Percentiles rank a stretch among this genome's conserved stretches.
Evolutionary conservation across 2,329 filamentous ascomycete species (phyloP).

Genomic region (Aureobasidium subglaciale): DNA sequence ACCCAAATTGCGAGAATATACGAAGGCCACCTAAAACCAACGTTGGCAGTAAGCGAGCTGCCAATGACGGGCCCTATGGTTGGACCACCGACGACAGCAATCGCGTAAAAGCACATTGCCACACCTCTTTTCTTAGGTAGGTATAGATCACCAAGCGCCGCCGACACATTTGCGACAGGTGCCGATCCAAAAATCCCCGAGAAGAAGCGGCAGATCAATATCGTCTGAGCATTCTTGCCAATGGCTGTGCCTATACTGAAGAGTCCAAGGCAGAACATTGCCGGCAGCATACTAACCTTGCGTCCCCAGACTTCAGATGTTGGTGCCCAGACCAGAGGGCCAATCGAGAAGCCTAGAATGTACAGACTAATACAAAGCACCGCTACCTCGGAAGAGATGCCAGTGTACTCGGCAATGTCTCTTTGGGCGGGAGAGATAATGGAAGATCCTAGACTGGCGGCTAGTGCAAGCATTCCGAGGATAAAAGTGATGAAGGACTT

Average conservation of each 20-base stretch:
- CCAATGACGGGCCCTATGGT: slow-evolving; percentile 39
- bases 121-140: slow-evolving; percentile 31
- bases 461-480: slow-evolving; percentile 44
- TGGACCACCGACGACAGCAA: slow-evolving; percentile 36
- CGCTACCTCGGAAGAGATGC: slow-evolving; percentile 37
- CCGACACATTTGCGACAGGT: slow-evolving; percentile 38
- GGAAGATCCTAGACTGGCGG: slow-evolving; percentile 43
- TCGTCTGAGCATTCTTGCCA: slow-evolving; percentile 29
- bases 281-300: slow-evolving; percentile 37
- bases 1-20: slow-evolving; percentile 39
- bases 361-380: slow-evolving; percentile 43
- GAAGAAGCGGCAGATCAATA: slow-evolving; percentile 40
- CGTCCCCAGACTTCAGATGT: slow-evolving; percentile 41
- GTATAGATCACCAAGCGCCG: slow-evolving; percentile 40
- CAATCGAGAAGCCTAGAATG: slow-evolving; percentile 16
- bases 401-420: slow-evolving; percentile 36
- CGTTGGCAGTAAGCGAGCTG: slow-evolving; percentile 30
- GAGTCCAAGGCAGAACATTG: slow-evolving; percentile 36
- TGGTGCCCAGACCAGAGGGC: slow-evolving; percentile 32
- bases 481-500: slow-evolving; percentile 45
- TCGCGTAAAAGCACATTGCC: slow-evolving; percentile 34
- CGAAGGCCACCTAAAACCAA: slow-evolving; percentile 42
- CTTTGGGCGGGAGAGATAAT: slow-evolving; percentile 44
- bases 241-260: slow-evolving; percentile 42
- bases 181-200: slow-evolving; percentile 39